These are phyloP conservation scores for Gracilaria caudata DNA, from an alignment of 23 red algal species.

Conservation along the genomic window DNA sequence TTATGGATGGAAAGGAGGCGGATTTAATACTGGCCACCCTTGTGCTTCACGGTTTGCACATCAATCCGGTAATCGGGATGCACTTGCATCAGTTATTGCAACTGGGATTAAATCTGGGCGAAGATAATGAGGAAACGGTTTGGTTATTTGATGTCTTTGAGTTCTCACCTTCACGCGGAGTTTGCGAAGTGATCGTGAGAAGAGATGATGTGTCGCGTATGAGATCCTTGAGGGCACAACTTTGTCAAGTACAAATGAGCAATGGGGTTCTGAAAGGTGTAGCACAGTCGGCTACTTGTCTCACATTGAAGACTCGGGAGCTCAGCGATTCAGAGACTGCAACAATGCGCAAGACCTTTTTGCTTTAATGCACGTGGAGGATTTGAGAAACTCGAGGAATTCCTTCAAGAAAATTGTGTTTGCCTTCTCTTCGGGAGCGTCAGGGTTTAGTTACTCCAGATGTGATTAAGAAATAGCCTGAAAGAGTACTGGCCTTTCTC, in stretches of 20 bases:
- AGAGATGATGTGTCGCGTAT: conserved; percentile 11
- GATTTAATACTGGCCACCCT: conserved; percentile 15
- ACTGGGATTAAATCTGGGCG: conserved; percentile 8
- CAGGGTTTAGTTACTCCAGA: too few species aligned
- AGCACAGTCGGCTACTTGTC: background rate
- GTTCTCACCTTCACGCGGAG: conserved; percentile 1
- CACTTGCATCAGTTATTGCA: conserved; percentile 10
- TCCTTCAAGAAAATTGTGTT: too few species aligned
- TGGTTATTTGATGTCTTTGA: conserved; percentile 38
- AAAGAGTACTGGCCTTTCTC: too few species aligned
- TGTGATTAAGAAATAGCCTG: too few species aligned
- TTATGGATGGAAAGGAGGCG: background rate
- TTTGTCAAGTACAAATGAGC: background rate
- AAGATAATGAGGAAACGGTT: conserved; percentile 33
- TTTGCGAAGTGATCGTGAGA: conserved; percentile 31
- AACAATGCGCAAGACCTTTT: background rate
- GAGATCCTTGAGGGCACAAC: background rate
- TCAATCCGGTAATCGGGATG: background rate
- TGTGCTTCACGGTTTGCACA: background rate
- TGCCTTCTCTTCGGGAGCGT: too few species aligned
- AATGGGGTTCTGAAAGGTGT: conserved; percentile 6
- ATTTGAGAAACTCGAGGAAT: too few species aligned
- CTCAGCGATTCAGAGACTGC: conserved; percentile 22
- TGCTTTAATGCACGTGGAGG: too few species aligned
- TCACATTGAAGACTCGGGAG: conserved; percentile 16